Evolutionary conservation across 1,284 basidiomycete species (phyloP), one percentile per base, ranked within the genome.

Genomic region (Wolfiporia cocos): DNA sequence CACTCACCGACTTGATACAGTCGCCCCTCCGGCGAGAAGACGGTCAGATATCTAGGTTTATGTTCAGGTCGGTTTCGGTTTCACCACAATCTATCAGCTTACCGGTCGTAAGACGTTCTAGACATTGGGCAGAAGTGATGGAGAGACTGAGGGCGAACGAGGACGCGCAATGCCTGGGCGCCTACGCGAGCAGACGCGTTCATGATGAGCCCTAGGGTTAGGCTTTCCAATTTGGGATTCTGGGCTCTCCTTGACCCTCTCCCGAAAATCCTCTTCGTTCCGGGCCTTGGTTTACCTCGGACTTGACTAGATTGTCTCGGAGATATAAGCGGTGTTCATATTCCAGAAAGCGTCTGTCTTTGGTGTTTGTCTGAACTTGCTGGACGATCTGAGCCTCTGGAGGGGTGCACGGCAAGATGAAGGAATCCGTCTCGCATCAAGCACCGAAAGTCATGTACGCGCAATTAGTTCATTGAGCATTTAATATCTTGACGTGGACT

Each of bases 1-100:
- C 37, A 76, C 91, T 55, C 56, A 92, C 93, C 93, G 64, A 98
- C 92, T 92, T 97, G 94, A 63, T 96, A 97, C 49, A 95, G 68
- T 51, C 92, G 86, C 37, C 92, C 92, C 69, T 95, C 92, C 2
- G 92, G 92, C 5, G 92, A 95, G 72, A 95, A 95, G 52, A 95
- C 90, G 32, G 92, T 94, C 38, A 95, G 78, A 65, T 86, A 90
- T 73, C 86, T 86, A 49, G 0, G 11, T 5, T n/a, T 7, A 7
- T 19, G 12, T 7, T n/a, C 10, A 28, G 20, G 20, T 9, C 14
- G 12, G 43, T 5, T 20, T 7, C 34, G 7, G 24, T 28, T 14
- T 30, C 14, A 7, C 5, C 20, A 28, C 21, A 15, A 28, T 12
- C 22, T 17, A 15, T 5, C 2, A 30, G 38, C 47, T 34, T 51